Percentiles rank a stretch among this genome's conserved stretches.
Conservation (phyloP, 352 stramenopile genomes). For the Phytophthora fragariae region DNA sequence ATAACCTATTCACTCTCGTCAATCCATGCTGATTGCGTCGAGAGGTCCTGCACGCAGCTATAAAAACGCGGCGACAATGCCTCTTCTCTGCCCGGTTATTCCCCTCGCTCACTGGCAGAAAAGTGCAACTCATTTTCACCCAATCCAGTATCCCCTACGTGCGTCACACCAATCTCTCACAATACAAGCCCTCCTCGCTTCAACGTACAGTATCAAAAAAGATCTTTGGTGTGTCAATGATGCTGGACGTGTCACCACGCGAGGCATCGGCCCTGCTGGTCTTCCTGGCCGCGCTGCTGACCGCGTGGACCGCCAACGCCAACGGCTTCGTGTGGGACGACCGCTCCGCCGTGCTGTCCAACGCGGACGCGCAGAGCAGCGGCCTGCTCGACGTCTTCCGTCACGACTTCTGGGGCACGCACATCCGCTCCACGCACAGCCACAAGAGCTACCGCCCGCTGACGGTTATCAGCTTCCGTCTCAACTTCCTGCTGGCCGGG, state of each 20-base stretch:
- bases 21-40: background rate
- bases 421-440: conserved; percentile 59
- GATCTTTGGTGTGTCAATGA: conserved; percentile 12
- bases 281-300: conserved; percentile 46
- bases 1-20: background rate
- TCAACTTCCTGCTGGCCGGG: conserved; percentile 58
- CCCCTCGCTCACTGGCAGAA: conserved; percentile 24
- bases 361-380: conserved; percentile 60
- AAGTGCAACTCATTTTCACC: background rate
- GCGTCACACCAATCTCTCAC: background rate
- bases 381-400: conserved; percentile 56
- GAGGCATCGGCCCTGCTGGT: conserved; percentile 31
- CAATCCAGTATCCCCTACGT: background rate
- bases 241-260: conserved; percentile 26
- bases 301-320: conserved; percentile 57
- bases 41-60: conserved; percentile 16
- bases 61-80: conserved; percentile 35
- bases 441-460: conserved; percentile 93
- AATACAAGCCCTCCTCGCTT: conserved; percentile 4
- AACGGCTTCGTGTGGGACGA: conserved; percentile 93
- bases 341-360: conserved; percentile 77
- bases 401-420: conserved; percentile 91
- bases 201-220: conserved; percentile 12
- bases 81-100: conserved; percentile 2
- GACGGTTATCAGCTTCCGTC: conserved; percentile 78